Conservation (phyloP, 345 rosid genomes). For the Arabidopsis thaliana region DNA sequence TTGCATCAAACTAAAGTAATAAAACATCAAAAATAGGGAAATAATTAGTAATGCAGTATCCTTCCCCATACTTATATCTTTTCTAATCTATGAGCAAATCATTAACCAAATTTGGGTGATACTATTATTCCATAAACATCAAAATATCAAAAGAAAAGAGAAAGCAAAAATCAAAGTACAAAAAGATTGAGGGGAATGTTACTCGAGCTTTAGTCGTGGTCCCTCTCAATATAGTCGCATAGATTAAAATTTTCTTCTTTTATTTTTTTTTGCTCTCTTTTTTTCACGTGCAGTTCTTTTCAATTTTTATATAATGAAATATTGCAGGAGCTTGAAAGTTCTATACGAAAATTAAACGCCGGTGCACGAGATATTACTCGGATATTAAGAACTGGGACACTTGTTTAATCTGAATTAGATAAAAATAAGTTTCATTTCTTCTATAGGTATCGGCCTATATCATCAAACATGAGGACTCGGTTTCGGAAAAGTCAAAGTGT, state of each 20-base stretch:
- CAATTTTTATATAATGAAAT: background rate
- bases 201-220: slow-evolving; percentile 21
- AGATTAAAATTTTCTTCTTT: background rate
- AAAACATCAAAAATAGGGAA: background rate
- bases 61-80: background rate
- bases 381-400: background rate
- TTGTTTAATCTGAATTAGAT: background rate
- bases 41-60: background rate
- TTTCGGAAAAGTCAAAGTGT: no score
- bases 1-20: background rate
- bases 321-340: background rate
- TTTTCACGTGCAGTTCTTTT: background rate
- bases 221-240: background rate
- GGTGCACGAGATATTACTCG: background rate
- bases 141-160: no score
- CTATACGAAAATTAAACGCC: background rate
- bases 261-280: background rate
- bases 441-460: background rate
- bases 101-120: slow-evolving; percentile 8
- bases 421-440: background rate
- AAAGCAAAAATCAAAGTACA: background rate
- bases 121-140: background rate
- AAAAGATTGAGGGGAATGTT: background rate
- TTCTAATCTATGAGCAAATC: background rate
- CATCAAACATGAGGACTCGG: background rate